A percentile compares a stretch with the other conserved stretches of the same genome.
phyloP scores from a whole-genome alignment of 2,329 filamentous ascomycete genomes.

The Graphilbum fragrans region DNA sequence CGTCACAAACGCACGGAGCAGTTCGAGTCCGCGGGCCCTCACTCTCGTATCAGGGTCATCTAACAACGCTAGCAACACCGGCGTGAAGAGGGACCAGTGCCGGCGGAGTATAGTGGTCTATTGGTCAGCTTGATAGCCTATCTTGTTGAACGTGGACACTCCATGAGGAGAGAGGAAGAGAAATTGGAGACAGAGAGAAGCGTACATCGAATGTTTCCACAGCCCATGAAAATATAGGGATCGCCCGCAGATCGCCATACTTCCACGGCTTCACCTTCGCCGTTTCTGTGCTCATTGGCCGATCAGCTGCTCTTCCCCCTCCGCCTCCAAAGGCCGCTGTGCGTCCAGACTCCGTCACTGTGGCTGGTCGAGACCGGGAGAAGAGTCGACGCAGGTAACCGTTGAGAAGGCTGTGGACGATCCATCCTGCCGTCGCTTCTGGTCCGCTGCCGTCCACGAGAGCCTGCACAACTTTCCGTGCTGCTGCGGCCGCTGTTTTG shows the following conservation, averaged over 20 bases:
- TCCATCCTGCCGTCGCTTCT: slow-evolving; percentile 20
- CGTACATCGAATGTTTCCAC: slow-evolving; percentile 36
- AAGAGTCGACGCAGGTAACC: slow-evolving; percentile 58
- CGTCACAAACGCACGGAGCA: slow-evolving; percentile 41
- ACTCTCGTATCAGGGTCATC: slow-evolving; percentile 47
- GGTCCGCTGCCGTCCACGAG: slow-evolving; percentile 9
- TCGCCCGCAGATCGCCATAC: slow-evolving; percentile 32
- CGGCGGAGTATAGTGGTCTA: slow-evolving; percentile 32
- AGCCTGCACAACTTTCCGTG: slow-evolving; percentile 19
- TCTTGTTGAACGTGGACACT: too few relatives aligned
- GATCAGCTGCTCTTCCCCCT: slow-evolving; percentile 20
- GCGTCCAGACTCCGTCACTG: slow-evolving; percentile 44
- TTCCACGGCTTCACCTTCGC: slow-evolving; percentile 48
- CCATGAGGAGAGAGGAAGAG: not conserved
- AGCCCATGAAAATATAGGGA: slow-evolving; percentile 51
- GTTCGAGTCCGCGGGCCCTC: slow-evolving; percentile 42
- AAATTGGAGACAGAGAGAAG: slow-evolving; percentile 1
- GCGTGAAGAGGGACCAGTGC: slow-evolving; percentile 58
- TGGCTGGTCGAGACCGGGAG: slow-evolving; percentile 37
- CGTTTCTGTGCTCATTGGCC: slow-evolving; percentile 18
- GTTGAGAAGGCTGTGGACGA: slow-evolving; percentile 46
- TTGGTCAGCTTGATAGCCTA: not conserved
- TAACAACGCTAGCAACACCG: slow-evolving; percentile 55
- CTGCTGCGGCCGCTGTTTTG: slow-evolving; percentile 14
- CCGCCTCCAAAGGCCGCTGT: slow-evolving; percentile 33